Evolutionary conservation across 1,284 basidiomycete genomes (phyloP), one percentile per base, ranked within the genome.

Genomic region (Volvariella surrecta): DNA sequence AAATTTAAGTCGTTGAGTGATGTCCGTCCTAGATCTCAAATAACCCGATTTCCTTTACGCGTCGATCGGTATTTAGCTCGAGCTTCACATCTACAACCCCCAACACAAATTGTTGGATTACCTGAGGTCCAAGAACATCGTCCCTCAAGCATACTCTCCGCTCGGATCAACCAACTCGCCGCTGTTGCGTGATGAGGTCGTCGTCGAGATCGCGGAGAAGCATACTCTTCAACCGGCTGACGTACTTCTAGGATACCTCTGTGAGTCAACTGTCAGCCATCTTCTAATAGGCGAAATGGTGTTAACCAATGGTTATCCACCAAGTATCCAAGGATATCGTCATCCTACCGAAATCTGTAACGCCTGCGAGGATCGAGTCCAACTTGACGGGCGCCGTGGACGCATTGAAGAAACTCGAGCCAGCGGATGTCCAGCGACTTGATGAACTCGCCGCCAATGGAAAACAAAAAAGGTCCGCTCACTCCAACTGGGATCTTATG

Each of bases 141-240:
- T 80, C 20, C 67, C 86, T 0, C 74, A 90, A 59, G 89, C 89
- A 0, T 93, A 91, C 63, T 89, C 84, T 7, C 91, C 91, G 2
- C 73, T 92, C 21, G 89, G 89, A 3, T 88, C 84, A 15, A 77
- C 79, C 4, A 69, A 73, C 51, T 73, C 75, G 2, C 84, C 86
- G 1, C 63, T 93, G n/a, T 62, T 89, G 44, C 60, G 62, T 13
- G 89, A 94, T 56, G 73, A 80, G 42, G 71, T 73, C 13, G 76
- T 88, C 11, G 49, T 64, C n/a, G 67, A 69, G 48, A 73, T 91
- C 45, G 86, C 84, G 3, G 55, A 69, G 48, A 80, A 79, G 59
- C 69, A 86, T 58, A 60, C 60, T 3, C 61, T 83, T 30, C 63
- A 73, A 32, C 67, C 76, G 1, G 67, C 82, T 2, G 82, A 85